Conservation (phyloP, 2,329 filamentous ascomycete species). For the Aspergillus luchuensis region DNA sequence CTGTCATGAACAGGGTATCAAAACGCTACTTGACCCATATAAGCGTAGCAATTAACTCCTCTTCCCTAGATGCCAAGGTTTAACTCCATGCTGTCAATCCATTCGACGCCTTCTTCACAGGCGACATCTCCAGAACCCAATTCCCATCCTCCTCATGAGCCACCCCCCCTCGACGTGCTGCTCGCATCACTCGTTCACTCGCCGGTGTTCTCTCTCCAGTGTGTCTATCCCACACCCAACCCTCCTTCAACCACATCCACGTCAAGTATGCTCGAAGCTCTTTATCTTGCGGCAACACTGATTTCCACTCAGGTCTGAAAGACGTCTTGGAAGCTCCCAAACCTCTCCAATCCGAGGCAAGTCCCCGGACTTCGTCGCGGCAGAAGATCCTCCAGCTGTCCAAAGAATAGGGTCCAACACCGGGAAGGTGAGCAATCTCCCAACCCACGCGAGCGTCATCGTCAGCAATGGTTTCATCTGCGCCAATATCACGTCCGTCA, state of each 20-base stretch:
- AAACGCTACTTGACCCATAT: not conserved
- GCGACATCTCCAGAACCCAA: constrained; percentile 40
- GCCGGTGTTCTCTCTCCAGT: constrained; percentile 59
- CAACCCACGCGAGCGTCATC: constrained; percentile 61
- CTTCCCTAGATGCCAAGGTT: not conserved
- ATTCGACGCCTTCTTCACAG: constrained; percentile 33
- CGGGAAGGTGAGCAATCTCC: constrained; percentile 84
- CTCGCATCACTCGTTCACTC: constrained; percentile 41
- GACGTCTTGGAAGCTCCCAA: constrained; percentile 45
- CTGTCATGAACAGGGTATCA: not conserved
- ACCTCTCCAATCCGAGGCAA: constrained; percentile 68
- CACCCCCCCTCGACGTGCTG: constrained; percentile 44
- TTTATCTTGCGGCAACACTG: constrained; percentile 79
- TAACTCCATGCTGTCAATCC: constrained; percentile 21
- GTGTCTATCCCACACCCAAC: constrained; percentile 75
- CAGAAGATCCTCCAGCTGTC: constrained; percentile 96
- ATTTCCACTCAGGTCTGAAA: constrained; percentile 89
- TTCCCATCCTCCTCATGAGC: constrained; percentile 46
- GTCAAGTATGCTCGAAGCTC: constrained; percentile 82
- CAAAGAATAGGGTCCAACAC: constrained; percentile 74
- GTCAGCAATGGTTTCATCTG: constrained; percentile 52
- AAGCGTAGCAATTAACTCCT: not conserved
- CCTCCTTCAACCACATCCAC: constrained; percentile 91
- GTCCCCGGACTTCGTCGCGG: constrained; percentile 71
- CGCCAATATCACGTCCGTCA: constrained; percentile 53